Conservation (phyloP, 1,139 yeast genomes). For the Sugiyamaella xylanicola region DNA sequence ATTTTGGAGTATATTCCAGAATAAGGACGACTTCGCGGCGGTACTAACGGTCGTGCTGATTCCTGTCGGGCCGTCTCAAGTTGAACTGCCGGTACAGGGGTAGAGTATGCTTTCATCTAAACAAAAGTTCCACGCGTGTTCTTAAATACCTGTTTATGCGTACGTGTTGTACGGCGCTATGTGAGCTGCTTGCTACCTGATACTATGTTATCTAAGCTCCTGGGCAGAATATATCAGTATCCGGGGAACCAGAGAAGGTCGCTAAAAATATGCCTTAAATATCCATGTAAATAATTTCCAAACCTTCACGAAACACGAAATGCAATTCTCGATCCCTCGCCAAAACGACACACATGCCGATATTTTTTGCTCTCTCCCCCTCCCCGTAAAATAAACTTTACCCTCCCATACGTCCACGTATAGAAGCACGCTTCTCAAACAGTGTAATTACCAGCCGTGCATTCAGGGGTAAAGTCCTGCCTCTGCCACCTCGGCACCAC, state of each 20-base stretch:
- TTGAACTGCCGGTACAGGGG: background rate
- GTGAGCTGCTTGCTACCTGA: background rate
- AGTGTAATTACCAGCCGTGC: constrained; percentile 4
- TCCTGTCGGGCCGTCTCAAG: constrained; percentile 6
- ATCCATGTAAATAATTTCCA: background rate
- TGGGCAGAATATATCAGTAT: background rate
- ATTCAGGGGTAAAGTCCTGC: constrained; percentile 17
- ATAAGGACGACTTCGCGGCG: constrained; percentile 3
- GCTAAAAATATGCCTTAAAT: background rate
- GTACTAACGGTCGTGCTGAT: background rate
- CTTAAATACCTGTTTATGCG: constrained; percentile 11
- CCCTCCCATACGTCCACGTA: background rate
- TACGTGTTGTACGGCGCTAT: constrained; percentile 13
- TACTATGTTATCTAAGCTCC: background rate
- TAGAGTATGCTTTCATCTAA: background rate
- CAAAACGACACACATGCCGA: background rate
- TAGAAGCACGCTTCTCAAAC: background rate
- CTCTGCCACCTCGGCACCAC: too few species aligned
- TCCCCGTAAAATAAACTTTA: background rate
- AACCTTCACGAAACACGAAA: background rate
- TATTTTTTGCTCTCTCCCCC: background rate
- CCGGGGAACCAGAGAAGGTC: background rate
- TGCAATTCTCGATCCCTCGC: background rate
- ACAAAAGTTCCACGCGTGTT: background rate
- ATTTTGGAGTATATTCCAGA: constrained; percentile 2